phyloP scores from a whole-genome alignment of 192 early-diverging fungal genomes.

The Dissophora globulifera region DNA sequence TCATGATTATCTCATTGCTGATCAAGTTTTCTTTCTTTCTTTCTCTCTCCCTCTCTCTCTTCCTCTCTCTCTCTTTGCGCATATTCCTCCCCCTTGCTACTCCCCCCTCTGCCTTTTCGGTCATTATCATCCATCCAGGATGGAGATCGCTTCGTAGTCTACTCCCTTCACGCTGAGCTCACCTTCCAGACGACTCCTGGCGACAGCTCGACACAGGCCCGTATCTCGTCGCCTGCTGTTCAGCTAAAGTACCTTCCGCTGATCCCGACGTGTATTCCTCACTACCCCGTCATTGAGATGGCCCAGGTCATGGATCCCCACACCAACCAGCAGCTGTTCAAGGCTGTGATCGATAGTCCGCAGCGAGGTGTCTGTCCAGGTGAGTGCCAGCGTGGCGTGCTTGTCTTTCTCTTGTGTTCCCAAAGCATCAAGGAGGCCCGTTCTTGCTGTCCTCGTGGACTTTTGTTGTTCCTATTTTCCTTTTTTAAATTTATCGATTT shows the following conservation, averaged over 20 bases:
- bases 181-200: slow-evolving; percentile 27
- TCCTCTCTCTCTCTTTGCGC: not conserved
- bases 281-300: slow-evolving; percentile 46
- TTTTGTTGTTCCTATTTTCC: slow-evolving; percentile 23
- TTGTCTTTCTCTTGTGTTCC: not conserved
- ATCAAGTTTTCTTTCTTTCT: not conserved
- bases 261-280: slow-evolving; percentile 38
- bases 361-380: slow-evolving; percentile 49
- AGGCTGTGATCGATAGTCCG: slow-evolving; percentile 28
- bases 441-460: slow-evolving; percentile 38
- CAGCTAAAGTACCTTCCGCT: slow-evolving; percentile 45
- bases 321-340: slow-evolving; percentile 16
- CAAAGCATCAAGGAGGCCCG: no score
- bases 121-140: slow-evolving; percentile 13
- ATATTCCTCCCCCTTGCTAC: not conserved
- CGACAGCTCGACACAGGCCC: slow-evolving; percentile 9
- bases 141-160: slow-evolving; percentile 25
- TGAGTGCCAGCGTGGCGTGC: not conserved
- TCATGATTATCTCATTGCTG: not conserved
- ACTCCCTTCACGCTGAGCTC: slow-evolving; percentile 22
- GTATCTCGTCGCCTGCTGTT: slow-evolving; percentile 13
- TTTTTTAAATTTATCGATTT: slow-evolving; percentile 2
- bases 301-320: slow-evolving; percentile 27
- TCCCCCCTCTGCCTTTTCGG: not conserved
- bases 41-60: no score